Evolutionary conservation across 768 basidiomycete genomes (phyloP).

Genomic region (Suillus brevipes): DNA sequence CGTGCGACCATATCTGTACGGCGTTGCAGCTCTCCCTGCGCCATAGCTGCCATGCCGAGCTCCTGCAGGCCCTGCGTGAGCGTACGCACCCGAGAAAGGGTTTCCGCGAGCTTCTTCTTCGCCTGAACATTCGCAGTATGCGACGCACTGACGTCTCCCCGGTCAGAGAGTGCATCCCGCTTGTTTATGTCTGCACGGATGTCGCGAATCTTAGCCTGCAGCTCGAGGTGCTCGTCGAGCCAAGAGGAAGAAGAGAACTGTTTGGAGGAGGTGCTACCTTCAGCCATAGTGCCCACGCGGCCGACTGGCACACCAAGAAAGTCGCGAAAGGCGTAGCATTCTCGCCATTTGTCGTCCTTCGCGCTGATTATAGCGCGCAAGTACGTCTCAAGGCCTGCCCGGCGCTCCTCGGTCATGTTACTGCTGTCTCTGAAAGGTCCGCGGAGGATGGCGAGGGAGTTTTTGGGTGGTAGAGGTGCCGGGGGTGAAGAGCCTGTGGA

Average conservation of each 20-base stretch:
- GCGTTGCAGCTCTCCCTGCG: conserved; percentile 88
- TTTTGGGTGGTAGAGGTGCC: conserved; percentile 80
- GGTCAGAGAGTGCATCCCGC: conserved; percentile 80
- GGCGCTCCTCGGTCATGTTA: conserved; percentile 74
- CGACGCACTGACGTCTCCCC: conserved; percentile 70
- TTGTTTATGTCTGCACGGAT: conserved; percentile 86
- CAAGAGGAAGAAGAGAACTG: conserved; percentile 79
- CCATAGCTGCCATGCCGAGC: conserved; percentile 70
- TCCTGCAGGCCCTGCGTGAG: conserved; percentile 69
- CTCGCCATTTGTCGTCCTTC: conserved; percentile 83
- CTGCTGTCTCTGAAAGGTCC: conserved; percentile 50
- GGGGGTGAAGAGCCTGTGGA: conserved; percentile 84
- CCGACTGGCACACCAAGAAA: conserved; percentile 85
- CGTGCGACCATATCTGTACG: conserved; percentile 87
- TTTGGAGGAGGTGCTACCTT: conserved; percentile 31
- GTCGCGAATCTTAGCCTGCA: conserved; percentile 75
- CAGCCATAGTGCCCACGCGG: conserved; percentile 40
- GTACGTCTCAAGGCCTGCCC: conserved; percentile 76
- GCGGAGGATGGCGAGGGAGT: conserved; percentile 66
- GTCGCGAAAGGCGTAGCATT: conserved; percentile 73
- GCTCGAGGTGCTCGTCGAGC: conserved; percentile 84
- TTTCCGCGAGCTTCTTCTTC: conserved; percentile 79
- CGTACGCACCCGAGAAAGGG: conserved; percentile 69
- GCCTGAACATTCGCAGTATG: conserved; percentile 82
- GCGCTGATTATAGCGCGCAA: conserved; percentile 82